Percentiles rank a stretch among this genome's conserved stretches.
phyloP scores from a whole-genome alignment of 2,329 filamentous ascomycete species.

The Madurella mycetomatis region DNA sequence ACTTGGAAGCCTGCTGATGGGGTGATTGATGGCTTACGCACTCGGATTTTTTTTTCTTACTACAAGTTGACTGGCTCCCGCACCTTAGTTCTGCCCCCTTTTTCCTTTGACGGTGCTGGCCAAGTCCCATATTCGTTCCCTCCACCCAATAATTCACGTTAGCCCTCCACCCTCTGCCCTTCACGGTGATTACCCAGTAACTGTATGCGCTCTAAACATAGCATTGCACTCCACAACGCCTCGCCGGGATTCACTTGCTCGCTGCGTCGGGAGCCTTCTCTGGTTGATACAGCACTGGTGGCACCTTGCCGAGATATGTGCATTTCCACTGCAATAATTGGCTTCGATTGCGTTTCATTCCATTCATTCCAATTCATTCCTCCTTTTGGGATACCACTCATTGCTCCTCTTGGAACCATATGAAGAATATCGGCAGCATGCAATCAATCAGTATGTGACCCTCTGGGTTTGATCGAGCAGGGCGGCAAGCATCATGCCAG shows the following conservation, averaged over 20 bases:
- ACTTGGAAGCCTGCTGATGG: no score
- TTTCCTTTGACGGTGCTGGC: neutral
- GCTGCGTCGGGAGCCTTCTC: neutral
- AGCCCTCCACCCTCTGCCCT: neutral
- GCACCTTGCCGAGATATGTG: neutral
- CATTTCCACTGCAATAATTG: neutral
- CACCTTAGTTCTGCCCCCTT: no score
- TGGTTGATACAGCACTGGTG: neutral
- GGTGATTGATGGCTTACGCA: no score
- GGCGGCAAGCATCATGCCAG: slow-evolving; percentile 1
- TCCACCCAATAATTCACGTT: slow-evolving; percentile 1
- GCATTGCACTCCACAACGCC: slow-evolving; percentile 5
- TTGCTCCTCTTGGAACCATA: neutral
- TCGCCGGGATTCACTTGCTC: neutral
- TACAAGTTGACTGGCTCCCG: no score
- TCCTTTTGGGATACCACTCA: neutral
- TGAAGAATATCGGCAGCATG: neutral
- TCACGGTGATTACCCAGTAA: neutral
- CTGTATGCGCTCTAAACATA: slow-evolving; percentile 8
- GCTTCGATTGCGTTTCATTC: neutral
- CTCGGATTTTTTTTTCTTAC: no score
- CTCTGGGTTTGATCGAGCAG: slow-evolving; percentile 9
- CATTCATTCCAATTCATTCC: neutral
- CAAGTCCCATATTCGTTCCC: slow-evolving; percentile 1
- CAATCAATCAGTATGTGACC: slow-evolving; percentile 6